phyloP scores from a whole-genome alignment of 2,329 filamentous ascomycete species.

The Zelopaecilomyces penicillatus region DNA sequence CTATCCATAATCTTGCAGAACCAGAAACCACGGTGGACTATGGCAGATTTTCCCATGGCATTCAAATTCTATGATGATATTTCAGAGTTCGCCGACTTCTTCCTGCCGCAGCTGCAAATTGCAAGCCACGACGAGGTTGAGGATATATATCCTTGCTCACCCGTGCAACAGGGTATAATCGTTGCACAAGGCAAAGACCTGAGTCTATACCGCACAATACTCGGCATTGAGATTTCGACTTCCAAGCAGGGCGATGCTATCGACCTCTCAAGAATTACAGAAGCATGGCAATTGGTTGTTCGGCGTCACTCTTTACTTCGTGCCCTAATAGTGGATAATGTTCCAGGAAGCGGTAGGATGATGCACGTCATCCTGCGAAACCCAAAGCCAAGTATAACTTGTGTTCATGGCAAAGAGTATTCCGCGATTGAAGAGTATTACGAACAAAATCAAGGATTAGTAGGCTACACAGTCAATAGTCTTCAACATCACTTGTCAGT shows the following conservation, averaged over 20 bases:
- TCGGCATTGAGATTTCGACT: neutral
- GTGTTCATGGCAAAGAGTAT: neutral
- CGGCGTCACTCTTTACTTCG: constrained; percentile 11
- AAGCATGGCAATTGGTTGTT: constrained; percentile 8
- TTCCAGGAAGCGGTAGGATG: constrained; percentile 4
- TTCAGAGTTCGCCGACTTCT: neutral
- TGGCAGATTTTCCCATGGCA: neutral
- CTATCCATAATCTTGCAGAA: neutral
- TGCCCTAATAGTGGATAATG: constrained; percentile 7
- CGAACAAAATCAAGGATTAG: no score
- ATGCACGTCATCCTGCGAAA: constrained; percentile 8
- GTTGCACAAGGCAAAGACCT: constrained; percentile 16
- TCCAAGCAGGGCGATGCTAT: neutral
- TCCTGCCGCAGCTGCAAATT: neutral
- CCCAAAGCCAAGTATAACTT: constrained; percentile 1
- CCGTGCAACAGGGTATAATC: constrained; percentile 24
- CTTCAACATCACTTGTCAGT: constrained; percentile 6
- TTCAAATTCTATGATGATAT: neutral
- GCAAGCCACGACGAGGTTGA: constrained; percentile 9
- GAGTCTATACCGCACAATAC: constrained; percentile 18
- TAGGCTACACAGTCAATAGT: neutral
- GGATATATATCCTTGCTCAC: constrained; percentile 23
- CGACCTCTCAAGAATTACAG: constrained; percentile 4
- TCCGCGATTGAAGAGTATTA: neutral
- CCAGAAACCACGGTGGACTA: neutral